Conservation (phyloP, 1,284 basidiomycete genomes). For the Melampsora medusae region DNA sequence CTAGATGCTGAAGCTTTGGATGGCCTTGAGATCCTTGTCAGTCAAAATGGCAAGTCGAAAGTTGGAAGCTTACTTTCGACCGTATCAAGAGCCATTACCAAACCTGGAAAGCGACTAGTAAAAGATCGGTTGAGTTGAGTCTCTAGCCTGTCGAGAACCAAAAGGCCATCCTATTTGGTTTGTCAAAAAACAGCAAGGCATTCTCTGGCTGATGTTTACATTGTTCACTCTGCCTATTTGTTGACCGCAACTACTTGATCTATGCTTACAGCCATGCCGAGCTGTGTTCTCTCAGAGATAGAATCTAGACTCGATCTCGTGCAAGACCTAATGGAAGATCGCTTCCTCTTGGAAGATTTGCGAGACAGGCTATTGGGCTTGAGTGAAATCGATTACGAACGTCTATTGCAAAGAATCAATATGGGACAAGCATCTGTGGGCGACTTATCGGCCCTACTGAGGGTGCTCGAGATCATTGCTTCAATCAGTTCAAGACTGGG, state of each 20-base stretch:
- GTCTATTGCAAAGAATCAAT: slow-evolving; percentile 75
- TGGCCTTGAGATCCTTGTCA: slow-evolving; percentile 23
- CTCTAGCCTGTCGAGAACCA: neutral
- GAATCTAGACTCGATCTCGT: slow-evolving; percentile 73
- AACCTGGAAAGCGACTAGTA: slow-evolving; percentile 26
- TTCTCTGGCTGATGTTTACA: slow-evolving; percentile 55
- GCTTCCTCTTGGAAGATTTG: slow-evolving; percentile 70
- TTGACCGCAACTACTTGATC: neutral
- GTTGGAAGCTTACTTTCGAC: slow-evolving; percentile 31
- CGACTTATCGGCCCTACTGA: slow-evolving; percentile 67
- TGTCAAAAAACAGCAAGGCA: slow-evolving; percentile 61
- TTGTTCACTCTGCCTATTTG: neutral
- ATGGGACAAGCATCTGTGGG: slow-evolving; percentile 67
- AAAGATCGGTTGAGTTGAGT: slow-evolving; percentile 39
- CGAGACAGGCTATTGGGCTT: slow-evolving; percentile 53
- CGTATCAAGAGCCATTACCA: slow-evolving; percentile 22
- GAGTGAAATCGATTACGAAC: slow-evolving; percentile 68
- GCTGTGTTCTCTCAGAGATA: slow-evolving; percentile 71
- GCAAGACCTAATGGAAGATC: slow-evolving; percentile 67
- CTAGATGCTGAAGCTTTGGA: slow-evolving; percentile 34
- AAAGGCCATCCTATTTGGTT: slow-evolving; percentile 67
- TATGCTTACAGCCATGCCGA: slow-evolving; percentile 69
- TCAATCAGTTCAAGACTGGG: slow-evolving; percentile 10
- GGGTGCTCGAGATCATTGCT: slow-evolving; percentile 59
- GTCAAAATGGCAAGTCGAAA: slow-evolving; percentile 18